Evolutionary conservation across 2,329 filamentous ascomycete species (phyloP), one percentile per base, ranked within the genome.

Genomic region (Hypoxylon sp.): DNA sequence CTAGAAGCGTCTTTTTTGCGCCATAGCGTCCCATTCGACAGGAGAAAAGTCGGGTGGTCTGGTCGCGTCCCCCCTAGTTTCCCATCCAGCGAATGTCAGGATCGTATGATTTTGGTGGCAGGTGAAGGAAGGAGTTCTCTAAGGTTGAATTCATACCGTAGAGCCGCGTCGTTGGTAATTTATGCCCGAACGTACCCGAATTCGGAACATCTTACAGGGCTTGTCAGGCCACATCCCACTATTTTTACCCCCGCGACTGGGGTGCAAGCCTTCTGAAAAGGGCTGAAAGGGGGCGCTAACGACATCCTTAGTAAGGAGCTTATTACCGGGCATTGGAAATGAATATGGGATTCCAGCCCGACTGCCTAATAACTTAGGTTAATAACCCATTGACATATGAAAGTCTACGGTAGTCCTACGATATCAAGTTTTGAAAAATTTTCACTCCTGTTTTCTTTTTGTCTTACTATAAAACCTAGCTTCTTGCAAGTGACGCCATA

Each of bases 161-260:
- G 66, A 65, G 63, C 59, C 65, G 55, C 56, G 51, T 66, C 65
- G 59, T 68, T 69, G 60, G 61, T 55, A 63, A 47, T 65, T 71
- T 60, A 63, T 46, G 63, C 67, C 71, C 70, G 71, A 73, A 66
- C 63, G 56, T 65, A 64, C 61, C 71, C 71, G 67, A 68, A 69
- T 70, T 68, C 63, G 71, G 71, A 65, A 70, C 57, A 19, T 57
- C 66, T 71, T 70, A 70, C 70, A 67, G 68, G 68, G 63, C 42
- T 17, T 63, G 67, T 73, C 71, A 73, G 65, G 67, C 71, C 71
- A 73, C 67, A 66, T 50, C 58, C 71, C 71, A 73, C 71, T 73
- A 56, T 73, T 73, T 66, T 62, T 53, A 44, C 53, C 51, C 47
- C 58, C 60, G 54, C 39, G 52, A 57, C 51, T 53, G 50, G 57